Percentiles rank a stretch among this genome's conserved stretches.
Conservation (phyloP, 441 rosid genomes). For the Croton setiger region DNA sequence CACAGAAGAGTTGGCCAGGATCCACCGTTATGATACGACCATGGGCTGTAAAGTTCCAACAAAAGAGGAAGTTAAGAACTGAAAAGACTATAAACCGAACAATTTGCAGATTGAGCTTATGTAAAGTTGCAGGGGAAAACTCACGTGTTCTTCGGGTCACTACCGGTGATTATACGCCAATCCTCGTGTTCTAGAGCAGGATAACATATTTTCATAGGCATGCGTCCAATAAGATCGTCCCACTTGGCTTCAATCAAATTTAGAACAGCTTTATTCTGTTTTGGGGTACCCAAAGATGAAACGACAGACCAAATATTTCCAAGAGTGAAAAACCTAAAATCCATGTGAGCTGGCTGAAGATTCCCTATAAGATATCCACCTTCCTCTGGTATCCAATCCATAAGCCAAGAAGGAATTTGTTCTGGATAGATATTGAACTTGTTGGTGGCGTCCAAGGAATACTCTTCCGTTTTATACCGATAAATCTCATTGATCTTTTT, state of each 20-base stretch:
- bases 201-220: constrained; percentile 92
- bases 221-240: constrained; percentile 75
- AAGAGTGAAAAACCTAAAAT: constrained; percentile 89
- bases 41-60: constrained; percentile 53
- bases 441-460: constrained; percentile 81
- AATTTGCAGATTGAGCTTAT: background rate
- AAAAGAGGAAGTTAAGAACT: no score
- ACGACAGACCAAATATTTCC: constrained; percentile 90
- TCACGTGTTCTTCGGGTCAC: constrained; percentile 97
- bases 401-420: constrained; percentile 85
- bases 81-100: no score
- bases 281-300: constrained; percentile 82
- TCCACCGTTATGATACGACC: constrained; percentile 98
- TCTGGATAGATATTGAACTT: constrained; percentile 97
- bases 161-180: constrained; percentile 89
- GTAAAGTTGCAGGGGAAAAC: constrained; percentile 10
- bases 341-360: constrained; percentile 98
- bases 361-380: constrained; percentile 83
- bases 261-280: constrained; percentile 70
- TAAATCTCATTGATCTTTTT: constrained; percentile 86
- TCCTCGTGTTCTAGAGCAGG: constrained; percentile 81
- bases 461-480: constrained; percentile 91
- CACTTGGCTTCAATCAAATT: constrained; percentile 79
- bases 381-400: constrained; percentile 92
- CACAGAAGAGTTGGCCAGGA: constrained; percentile 97